Evolutionary conservation across 2,329 filamentous ascomycete genomes (phyloP), one percentile per base, ranked within the genome.

Genomic region (Alternaria sp.): DNA sequence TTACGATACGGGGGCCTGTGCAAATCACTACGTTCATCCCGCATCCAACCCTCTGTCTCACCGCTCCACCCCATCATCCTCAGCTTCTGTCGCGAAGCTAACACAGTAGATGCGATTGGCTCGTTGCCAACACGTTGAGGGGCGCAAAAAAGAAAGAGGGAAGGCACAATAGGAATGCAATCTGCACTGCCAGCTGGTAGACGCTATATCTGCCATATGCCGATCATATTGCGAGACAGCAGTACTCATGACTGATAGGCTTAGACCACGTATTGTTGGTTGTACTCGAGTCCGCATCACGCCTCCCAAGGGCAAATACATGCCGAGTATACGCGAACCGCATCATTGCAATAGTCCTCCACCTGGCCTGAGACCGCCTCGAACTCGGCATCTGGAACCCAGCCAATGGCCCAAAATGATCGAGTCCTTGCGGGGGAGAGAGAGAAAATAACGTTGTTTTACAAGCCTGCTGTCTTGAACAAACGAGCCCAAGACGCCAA

Each of bases 401-500:
- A 32, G 30, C 30, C 46, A 36, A 36, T 36, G 16, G 20, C 18
- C 30, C 18, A 36, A 1, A 5, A 0, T 36, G 14, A 36, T 36
- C 32, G 32, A 36, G 28, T 36, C 14, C 14, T 36, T 5, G 14
- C 6, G 14, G 6, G 22, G 11, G 32, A 7, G 18, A 14, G 30
- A 38, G 18, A 9, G 22, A 20, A 49, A 49, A 32, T 26, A 12
- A 38, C 5, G 14, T 36, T 36, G 46, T 49, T 49, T 36, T 49
- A 49, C 46, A 49, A 49, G 30, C 32, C 46, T 36, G 46, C 30
- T 14, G 20, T 49, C 5, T 24, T 12, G 32, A 53, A 32, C 18
- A 34, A 26, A 32, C 18, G 8, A 55, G 43, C 51, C 49, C 51
- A 59, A 48, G 43, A 54, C 56, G 56, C 55, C 55, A 53, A 54